Conservation (phyloP, 2,329 filamentous ascomycete genomes). For the Verticillium longisporum region DNA sequence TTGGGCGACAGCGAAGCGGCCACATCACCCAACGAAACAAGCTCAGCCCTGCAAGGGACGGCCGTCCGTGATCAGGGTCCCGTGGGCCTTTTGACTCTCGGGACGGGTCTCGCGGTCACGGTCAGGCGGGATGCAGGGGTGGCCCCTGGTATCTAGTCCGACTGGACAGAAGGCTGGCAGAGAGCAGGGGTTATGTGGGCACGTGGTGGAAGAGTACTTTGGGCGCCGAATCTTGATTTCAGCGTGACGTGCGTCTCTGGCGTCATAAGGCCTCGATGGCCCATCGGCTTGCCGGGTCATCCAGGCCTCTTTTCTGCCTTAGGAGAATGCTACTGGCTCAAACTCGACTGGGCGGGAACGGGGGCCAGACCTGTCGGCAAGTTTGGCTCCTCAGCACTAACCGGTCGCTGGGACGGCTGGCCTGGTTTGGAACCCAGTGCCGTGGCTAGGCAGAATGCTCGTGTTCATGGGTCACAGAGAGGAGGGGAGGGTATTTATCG, state of each 20-base stretch:
- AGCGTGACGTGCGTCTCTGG: slow-evolving; percentile 11
- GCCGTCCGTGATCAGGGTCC: slow-evolving; percentile 4
- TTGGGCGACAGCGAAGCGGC: slow-evolving; percentile 4
- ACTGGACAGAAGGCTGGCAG: not conserved
- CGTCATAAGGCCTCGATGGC: slow-evolving; percentile 11
- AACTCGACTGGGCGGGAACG: too few relatives aligned
- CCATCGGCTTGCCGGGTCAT: slow-evolving; percentile 2
- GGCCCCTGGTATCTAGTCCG: not conserved
- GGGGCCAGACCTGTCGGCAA: not conserved
- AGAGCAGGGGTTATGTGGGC: not conserved
- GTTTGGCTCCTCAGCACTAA: not conserved
- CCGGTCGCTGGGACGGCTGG: not conserved
- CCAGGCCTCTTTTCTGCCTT: not conserved
- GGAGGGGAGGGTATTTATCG: not conserved
- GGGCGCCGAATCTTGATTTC: slow-evolving; percentile 9
- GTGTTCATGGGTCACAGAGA: not conserved
- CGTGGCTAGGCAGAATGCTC: not conserved
- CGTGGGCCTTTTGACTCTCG: not conserved
- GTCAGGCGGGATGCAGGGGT: slow-evolving; percentile 1
- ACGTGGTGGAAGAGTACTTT: not conserved
- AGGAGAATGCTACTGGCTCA: too few relatives aligned
- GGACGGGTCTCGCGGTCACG: not conserved
- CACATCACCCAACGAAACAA: slow-evolving; percentile 13
- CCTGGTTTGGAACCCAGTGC: not conserved
- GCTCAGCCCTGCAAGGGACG: slow-evolving; percentile 12